Conservation (phyloP, 116 monocot species). For the Cymodocea nodosa region DNA sequence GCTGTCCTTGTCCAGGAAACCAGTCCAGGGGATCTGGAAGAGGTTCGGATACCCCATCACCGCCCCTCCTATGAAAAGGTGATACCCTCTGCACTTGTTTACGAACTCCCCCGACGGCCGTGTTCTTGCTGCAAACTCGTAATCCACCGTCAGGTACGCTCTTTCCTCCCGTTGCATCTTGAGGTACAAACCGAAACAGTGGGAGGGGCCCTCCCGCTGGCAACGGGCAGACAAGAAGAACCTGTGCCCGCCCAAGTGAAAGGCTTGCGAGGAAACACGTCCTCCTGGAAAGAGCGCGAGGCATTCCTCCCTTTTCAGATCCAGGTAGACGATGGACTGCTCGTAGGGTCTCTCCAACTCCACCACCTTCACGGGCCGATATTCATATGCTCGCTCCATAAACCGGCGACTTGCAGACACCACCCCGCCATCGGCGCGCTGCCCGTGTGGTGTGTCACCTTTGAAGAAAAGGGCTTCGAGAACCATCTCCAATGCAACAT, state of each 20-base stretch:
- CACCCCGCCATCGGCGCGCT: constrained; percentile 34
- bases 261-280: constrained; percentile 79
- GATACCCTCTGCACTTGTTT: constrained; percentile 78
- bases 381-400: constrained; percentile 67
- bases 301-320: constrained; percentile 70
- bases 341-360: constrained; percentile 71
- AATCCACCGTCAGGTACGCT: constrained; percentile 75
- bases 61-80: constrained; percentile 82
- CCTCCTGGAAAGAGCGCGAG: constrained; percentile 63
- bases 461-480: constrained; percentile 86
- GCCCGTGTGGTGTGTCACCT: constrained; percentile 55
- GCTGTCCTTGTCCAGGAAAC: constrained; percentile 85
- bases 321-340: constrained; percentile 85
- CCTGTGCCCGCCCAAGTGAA: constrained; percentile 75
- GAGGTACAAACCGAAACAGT: constrained; percentile 85
- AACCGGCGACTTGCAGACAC: constrained; percentile 32
- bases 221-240: constrained; percentile 95
- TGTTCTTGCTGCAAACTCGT: constrained; percentile 75
- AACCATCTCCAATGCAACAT: constrained; percentile 51
- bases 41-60: constrained; percentile 77
- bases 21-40: constrained; percentile 71
- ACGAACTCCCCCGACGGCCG: constrained; percentile 49
- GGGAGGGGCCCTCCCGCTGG: constrained; percentile 68
- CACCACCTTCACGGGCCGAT: constrained; percentile 75
- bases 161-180: constrained; percentile 93